These are phyloP conservation scores for Mrakia frigida DNA, from an alignment of 768 basidiomycete species.

Conservation along the genomic window DNA sequence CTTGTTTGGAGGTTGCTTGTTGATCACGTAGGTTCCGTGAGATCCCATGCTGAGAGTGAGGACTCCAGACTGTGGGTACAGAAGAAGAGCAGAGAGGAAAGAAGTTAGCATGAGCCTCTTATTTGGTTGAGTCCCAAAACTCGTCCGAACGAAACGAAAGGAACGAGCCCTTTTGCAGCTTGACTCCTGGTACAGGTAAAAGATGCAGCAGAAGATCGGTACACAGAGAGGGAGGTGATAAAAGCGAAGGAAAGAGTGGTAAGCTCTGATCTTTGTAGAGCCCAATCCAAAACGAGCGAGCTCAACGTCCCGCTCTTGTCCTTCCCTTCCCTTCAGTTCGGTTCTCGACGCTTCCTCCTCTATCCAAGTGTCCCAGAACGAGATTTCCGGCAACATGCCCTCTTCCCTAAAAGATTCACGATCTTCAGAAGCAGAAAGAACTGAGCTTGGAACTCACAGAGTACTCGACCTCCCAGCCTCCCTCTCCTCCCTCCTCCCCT, in stretches of 20 bases:
- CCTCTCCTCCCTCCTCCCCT: constrained; percentile 53
- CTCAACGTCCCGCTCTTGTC: too few species aligned
- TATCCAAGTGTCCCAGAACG: too few species aligned
- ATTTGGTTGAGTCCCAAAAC: neutral
- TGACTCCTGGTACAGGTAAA: constrained; percentile 10
- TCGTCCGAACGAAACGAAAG: neutral
- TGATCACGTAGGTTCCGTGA: constrained; percentile 85
- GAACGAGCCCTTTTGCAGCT: constrained; percentile 27
- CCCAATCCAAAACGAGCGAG: too few species aligned
- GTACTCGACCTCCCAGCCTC: constrained; percentile 78
- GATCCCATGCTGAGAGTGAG: constrained; percentile 69
- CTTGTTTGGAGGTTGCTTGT: constrained; percentile 95
- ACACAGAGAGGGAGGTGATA: neutral
- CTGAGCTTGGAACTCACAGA: constrained; percentile 50
- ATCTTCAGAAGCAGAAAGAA: neutral
- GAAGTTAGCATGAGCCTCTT: neutral
- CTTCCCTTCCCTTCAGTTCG: neutral
- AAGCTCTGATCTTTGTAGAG: too few species aligned
- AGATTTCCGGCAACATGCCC: too few species aligned
- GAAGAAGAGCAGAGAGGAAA: neutral
- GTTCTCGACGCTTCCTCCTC: neutral
- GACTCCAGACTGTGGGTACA: constrained; percentile 69
- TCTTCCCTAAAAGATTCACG: too few species aligned
- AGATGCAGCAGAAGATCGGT: too few species aligned
- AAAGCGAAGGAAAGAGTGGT: too few species aligned